Percentiles rank a stretch among this genome's conserved stretches.
These are phyloP conservation scores for Arxiozyma heterogenica DNA, from an alignment of 1,139 yeast species.

Conservation along the genomic window DNA sequence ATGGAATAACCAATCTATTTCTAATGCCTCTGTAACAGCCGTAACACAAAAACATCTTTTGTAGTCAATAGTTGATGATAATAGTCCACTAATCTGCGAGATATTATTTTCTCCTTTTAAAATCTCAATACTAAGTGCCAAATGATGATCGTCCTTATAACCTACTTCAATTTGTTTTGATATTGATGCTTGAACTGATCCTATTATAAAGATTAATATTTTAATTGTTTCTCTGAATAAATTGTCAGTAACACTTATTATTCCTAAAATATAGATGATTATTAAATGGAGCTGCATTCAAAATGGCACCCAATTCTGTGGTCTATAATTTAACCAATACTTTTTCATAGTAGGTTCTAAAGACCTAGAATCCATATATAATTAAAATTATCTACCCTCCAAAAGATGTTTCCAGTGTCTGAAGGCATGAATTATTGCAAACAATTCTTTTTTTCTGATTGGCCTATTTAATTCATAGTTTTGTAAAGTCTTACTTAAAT, in stretches of 20 bases:
- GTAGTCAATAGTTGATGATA: background rate
- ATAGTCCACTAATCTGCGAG: background rate
- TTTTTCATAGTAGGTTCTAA: background rate
- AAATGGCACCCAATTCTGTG: background rate
- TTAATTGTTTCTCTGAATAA: background rate
- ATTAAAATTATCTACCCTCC: background rate
- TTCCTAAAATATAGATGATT: background rate
- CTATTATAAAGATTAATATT: background rate
- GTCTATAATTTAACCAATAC: background rate
- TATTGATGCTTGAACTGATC: background rate
- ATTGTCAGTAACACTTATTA: background rate
- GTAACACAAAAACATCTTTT: background rate
- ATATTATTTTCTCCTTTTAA: background rate
- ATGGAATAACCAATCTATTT: background rate
- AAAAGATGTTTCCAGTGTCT: conserved; percentile 1
- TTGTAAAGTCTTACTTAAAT: background rate
- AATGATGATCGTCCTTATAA: background rate
- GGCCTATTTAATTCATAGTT: background rate
- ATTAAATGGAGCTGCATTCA: background rate
- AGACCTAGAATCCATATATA: background rate
- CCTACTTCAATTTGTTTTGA: background rate
- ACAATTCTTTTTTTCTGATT: conserved; percentile 1
- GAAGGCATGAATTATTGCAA: background rate
- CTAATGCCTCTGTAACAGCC: background rate
- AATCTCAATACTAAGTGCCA: background rate